Base-by-base conservation (phyloP, 768 basidiomycete species). In the Collybia sp. region DNA sequence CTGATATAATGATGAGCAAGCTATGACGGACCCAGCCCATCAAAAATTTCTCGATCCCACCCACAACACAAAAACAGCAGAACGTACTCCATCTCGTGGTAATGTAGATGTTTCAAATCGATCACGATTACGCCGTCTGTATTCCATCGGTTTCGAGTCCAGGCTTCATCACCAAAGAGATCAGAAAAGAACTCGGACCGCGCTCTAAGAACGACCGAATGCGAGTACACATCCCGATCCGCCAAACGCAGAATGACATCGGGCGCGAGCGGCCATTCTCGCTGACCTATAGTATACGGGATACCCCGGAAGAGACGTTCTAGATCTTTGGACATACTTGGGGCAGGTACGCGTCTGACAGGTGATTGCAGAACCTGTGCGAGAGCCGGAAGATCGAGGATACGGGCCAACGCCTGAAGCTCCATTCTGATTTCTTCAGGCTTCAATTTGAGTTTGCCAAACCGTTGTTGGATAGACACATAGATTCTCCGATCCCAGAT, bases 141-240 rank as follows among this genome's bases (percentile, higher is more conserved):
- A 49, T 68, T 68, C 72, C 82, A 77, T 20, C 93, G 74, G 32
- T 72, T 70, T 18, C 45, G 57, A 11, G 88, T 89, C 94, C 96
- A 99, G 30, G 80, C 88, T 12, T 71, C 67, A 54, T 93, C 83
- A 35, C 81, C 80, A 60, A 95, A 93, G 65, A 99, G 85, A 30
- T 78, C 78, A 9, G 80, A 69, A 58, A 99, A 97, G 55, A 96
- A 86, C 2, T 79, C 75, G 17, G 87, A 93, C 1, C 94, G 79
- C 0, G 91, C 79, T 10, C 91, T 76, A n/a, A 99, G 72, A 13
- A 97, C 61, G 9, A 71, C 60, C 0, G 93, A 92, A 59, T 95
- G 85, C 2, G 77, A 78, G 41, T 60, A 65, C 6, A 96, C 75
- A 1, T 78, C 70, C 42, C 69, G 67, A 53, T 96, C 92, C 1